Percentiles rank a stretch among this genome's conserved stretches.
Evolutionary conservation across 768 basidiomycete genomes (phyloP).

Genomic region (Thelephora aurantiotincta): DNA sequence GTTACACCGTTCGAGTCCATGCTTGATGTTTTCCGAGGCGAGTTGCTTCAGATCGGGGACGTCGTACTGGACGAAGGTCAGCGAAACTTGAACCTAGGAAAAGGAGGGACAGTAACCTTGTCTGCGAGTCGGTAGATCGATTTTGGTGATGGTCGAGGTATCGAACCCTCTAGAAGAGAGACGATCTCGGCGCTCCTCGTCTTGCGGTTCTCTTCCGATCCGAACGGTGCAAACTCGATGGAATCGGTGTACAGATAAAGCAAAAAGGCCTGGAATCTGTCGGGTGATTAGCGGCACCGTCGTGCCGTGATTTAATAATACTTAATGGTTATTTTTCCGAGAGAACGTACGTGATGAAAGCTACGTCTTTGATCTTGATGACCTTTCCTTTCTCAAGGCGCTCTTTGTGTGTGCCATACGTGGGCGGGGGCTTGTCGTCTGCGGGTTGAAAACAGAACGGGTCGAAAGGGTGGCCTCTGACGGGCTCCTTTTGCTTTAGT

Average conservation of each 20-base stretch:
- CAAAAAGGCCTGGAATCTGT: constrained; percentile 2
- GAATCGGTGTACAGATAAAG: constrained; percentile 5
- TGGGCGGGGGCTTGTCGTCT: too few relatives aligned
- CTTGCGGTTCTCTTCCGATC: neutral
- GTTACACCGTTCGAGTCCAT: neutral
- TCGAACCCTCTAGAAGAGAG: too few relatives aligned
- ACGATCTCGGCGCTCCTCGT: neutral
- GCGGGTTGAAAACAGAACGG: too few relatives aligned
- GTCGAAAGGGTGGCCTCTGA: neutral
- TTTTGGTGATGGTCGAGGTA: constrained; percentile 1
- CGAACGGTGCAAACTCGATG: constrained; percentile 2
- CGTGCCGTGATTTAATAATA: too few relatives aligned
- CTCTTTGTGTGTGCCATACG: too few relatives aligned
- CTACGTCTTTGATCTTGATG: neutral
- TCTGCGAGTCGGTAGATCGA: constrained; percentile 5
- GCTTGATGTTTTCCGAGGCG: neutral
- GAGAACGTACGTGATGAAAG: neutral
- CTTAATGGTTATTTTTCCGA: neutral
- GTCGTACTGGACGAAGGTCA: too few relatives aligned
- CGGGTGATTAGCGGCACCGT: neutral
- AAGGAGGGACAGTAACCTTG: neutral
- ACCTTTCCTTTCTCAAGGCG: neutral
- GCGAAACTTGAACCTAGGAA: too few relatives aligned
- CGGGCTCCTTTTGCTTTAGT: neutral
- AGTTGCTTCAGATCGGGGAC: neutral